Evolutionary conservation across 306 rosid species (phyloP).

Genomic region (Neltuma alba): DNA sequence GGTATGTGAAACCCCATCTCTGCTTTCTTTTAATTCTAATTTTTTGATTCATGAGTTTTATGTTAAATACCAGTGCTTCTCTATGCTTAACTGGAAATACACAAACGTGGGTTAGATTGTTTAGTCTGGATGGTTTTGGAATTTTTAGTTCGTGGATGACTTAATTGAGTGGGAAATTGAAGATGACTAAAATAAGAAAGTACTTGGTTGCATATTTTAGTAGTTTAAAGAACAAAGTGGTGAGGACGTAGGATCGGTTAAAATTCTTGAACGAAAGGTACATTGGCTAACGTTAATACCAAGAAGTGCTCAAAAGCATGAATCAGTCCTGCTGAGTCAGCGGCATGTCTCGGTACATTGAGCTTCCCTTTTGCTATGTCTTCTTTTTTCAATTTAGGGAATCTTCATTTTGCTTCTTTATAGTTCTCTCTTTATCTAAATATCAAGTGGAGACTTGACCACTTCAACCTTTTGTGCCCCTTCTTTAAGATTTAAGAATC

Average conservation of each 20-base stretch:
- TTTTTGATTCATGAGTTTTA: background rate
- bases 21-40: constrained; percentile 14
- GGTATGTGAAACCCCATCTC: constrained; percentile 59
- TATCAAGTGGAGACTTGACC: constrained; percentile 43
- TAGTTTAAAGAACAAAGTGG: constrained; percentile 31
- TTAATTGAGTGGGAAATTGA: constrained; percentile 38
- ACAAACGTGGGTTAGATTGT: background rate
- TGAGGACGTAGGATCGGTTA: constrained; percentile 34
- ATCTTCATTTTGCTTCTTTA: constrained; percentile 38
- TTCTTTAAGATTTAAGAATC: constrained; percentile 54
- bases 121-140: background rate
- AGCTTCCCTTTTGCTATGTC: constrained; percentile 45
- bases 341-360: constrained; percentile 47
- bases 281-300: constrained; percentile 39
- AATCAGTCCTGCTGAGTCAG: constrained; percentile 42
- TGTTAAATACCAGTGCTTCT: background rate
- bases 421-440: constrained; percentile 27
- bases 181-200: constrained; percentile 21
- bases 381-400: constrained; percentile 36
- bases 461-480: constrained; percentile 22
- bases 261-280: constrained; percentile 40
- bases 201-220: constrained; percentile 34
- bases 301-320: constrained; percentile 42
- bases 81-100: constrained; percentile 9
- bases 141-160: constrained; percentile 26